Percentiles rank a stretch among this genome's conserved stretches.
Conservation (phyloP, 129 eudicot genomes). For the Tagetes erecta region DNA sequence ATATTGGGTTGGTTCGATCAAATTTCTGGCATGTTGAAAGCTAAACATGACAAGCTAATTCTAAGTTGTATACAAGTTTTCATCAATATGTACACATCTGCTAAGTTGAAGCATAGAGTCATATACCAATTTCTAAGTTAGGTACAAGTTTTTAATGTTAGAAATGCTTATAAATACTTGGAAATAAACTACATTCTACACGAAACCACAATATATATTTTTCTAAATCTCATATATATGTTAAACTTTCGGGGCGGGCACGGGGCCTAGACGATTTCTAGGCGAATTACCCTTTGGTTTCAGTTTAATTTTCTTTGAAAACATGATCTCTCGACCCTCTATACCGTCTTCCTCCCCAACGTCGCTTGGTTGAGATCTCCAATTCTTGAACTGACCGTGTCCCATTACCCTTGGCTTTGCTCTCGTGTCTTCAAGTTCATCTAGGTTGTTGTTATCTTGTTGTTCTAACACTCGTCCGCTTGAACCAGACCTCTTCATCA, state of each 20-base stretch:
- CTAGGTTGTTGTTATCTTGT: slow-evolving; percentile 11
- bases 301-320: slow-evolving; percentile 10
- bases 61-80: too few species aligned
- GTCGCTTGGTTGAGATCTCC: slow-evolving; percentile 32
- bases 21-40: too few species aligned
- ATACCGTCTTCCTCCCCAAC: slow-evolving; percentile 29
- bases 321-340: slow-evolving; percentile 31
- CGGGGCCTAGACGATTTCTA: not conserved
- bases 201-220: not conserved
- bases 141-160: not conserved
- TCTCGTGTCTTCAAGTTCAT: slow-evolving; percentile 16
- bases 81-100: not conserved
- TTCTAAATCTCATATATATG: not conserved
- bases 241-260: not conserved
- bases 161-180: slow-evolving; percentile 4
- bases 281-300: not conserved
- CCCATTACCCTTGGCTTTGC: slow-evolving; percentile 36
- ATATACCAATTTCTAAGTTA: not conserved
- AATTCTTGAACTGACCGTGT: slow-evolving; percentile 25
- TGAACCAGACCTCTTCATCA: slow-evolving; percentile 14
- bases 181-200: slow-evolving; percentile 8
- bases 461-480: not conserved
- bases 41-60: not conserved
- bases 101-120: not conserved
- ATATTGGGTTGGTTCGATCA: too few species aligned